Evolutionary conservation across 441 rosid species (phyloP), one percentile per base, ranked within the genome.

Genomic region (Pelargonium fulgidum): DNA sequence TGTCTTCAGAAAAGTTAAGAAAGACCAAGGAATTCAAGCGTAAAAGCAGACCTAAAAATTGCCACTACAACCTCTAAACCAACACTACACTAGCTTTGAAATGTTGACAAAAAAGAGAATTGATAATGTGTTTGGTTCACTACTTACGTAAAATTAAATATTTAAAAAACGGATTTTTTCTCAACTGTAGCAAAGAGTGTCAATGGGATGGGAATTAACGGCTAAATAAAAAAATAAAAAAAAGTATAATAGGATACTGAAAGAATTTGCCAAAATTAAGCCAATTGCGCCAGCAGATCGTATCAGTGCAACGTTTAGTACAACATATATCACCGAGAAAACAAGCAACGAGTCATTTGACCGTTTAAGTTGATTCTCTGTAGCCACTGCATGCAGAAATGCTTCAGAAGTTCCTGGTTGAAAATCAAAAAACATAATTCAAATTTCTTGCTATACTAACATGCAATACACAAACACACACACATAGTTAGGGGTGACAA

Each of bases 331-430:
- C 68, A 81, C 48, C 58, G 99, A 91, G 82, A 91, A 89, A 59
- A 84, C 79, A 73, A 91, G 90, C 81, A 91, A 78, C 29, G 75
- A 81, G 76, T 87, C 89, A 79, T 93, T 93, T 70, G 96, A 89
- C 52, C 83, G 91, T 77, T 84, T 85, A 47, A 93, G 84, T 71
- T 93, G 86, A 59, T 74, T 78, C 82, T 93, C 97, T 64, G 85
- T 78, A 68, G 96, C 97, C 72, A 93, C 89, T 66, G 96, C 96
- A 75, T 91, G 97, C 66, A 93, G 80, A 85, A 93, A 93, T 59
- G 96, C 92, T 79, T 93, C 99, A 24, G 99, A 90, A 70, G 96
- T 91, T 71, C 99, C 99, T 93, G 88, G 72, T 29, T 66, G 59
- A 80, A 70, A 75, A 74, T 11, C 42, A 72, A 68, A 78, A 54